A percentile compares a stretch with the other conserved stretches of the same genome.
Conservation (phyloP, 2,329 filamentous ascomycete species). For the Clarireedia homoeocarpa region DNA sequence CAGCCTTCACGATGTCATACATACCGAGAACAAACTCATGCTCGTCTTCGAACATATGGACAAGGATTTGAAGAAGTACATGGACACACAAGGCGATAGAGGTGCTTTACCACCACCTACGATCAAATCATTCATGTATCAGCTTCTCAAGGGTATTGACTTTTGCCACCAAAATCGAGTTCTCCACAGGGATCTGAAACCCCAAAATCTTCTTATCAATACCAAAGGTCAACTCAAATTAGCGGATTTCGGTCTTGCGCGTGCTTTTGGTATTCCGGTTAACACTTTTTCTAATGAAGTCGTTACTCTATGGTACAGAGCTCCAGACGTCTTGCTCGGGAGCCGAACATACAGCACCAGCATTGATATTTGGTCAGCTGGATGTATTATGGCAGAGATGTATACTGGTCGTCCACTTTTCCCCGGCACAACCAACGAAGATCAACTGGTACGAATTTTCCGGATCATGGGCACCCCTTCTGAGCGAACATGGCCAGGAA, state of each 20-base stretch:
- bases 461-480: constrained; percentile 96
- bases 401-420: constrained; percentile 93
- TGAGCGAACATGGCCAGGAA: constrained; percentile 91
- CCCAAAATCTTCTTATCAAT: constrained; percentile 94
- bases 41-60: constrained; percentile 99
- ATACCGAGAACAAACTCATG: constrained; percentile 99
- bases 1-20: constrained; percentile 94
- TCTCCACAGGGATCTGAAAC: constrained; percentile 90
- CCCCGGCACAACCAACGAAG: constrained; percentile 95
- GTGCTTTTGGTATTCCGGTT: constrained; percentile 93
- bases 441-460: constrained; percentile 96
- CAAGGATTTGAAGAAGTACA: constrained; percentile 95
- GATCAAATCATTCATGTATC: constrained; percentile 99
- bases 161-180: constrained; percentile 98
- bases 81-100: constrained; percentile 87
- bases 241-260: constrained; percentile 87
- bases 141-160: constrained; percentile 88
- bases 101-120: constrained; percentile 81
- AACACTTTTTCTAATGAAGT: constrained; percentile 99
- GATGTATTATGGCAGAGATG: constrained; percentile 99
- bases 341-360: constrained; percentile 98
- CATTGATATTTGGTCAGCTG: constrained; percentile 98
- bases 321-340: constrained; percentile 88
- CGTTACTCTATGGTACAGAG: constrained; percentile 95
- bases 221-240: constrained; percentile 84